Percentiles rank a stretch among this genome's conserved stretches.
Conservation (phyloP, 73 alveolate species). For the Paraurostyla sp. region DNA sequence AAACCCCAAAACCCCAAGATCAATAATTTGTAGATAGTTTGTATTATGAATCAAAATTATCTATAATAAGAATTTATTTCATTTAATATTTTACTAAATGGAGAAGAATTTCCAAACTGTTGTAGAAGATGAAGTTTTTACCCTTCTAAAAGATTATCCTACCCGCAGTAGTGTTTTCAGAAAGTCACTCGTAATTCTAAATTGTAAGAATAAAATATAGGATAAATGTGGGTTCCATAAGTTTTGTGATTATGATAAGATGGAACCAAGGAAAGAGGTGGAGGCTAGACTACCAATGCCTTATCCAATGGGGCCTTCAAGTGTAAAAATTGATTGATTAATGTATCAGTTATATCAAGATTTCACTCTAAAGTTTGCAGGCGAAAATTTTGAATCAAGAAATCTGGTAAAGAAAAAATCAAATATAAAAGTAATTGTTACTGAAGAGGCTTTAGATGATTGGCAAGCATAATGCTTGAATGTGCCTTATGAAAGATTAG, state of each 20-base stretch:
- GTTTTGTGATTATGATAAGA: constrained; percentile 5
- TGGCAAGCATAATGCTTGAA: constrained; percentile 55
- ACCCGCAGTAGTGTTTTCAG: neutral
- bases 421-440: constrained; percentile 26
- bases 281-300: constrained; percentile 57
- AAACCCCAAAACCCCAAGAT: no score
- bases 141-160: neutral
- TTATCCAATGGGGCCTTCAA: constrained; percentile 33
- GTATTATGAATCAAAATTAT: no score
- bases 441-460: constrained; percentile 65
- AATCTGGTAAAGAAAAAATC: neutral
- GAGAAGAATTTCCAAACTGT: neutral
- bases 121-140: constrained; percentile 35
- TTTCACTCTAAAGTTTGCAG: constrained; percentile 39
- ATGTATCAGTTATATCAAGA: neutral
- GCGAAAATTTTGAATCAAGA: constrained; percentile 29
- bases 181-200: constrained; percentile 16
- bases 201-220: neutral
- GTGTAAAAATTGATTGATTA: neutral
- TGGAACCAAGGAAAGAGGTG: constrained; percentile 41
- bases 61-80: neutral
- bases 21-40: no score
- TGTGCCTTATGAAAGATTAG: constrained; percentile 47
- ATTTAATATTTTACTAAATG: neutral
- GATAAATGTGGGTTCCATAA: constrained; percentile 23